phyloP scores from a whole-genome alignment of 2,329 filamentous ascomycete genomes.

The Beauveria medogensis region DNA sequence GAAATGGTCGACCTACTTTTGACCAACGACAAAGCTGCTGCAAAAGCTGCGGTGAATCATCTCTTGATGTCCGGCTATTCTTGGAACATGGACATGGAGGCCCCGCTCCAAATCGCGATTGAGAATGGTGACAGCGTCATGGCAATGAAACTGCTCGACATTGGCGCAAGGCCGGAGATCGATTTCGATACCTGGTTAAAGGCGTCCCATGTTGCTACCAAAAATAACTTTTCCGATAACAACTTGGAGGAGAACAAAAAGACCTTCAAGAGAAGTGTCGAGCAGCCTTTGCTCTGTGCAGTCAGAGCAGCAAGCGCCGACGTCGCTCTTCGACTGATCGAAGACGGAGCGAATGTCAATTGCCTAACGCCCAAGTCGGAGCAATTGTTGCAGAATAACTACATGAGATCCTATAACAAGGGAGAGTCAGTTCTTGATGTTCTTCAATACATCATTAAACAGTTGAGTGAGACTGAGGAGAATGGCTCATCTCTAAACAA shows the following conservation, averaged over 20 bases:
- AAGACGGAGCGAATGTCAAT: conserved; percentile 58
- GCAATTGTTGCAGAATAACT: conserved; percentile 26
- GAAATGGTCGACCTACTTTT: conserved; percentile 42
- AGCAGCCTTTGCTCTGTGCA: conserved; percentile 63
- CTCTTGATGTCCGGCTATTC: conserved; percentile 34
- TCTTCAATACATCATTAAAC: conserved; percentile 43
- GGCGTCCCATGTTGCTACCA: conserved; percentile 37
- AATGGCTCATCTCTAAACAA: conserved; percentile 10
- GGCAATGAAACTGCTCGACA: conserved; percentile 52
- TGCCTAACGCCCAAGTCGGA: conserved; percentile 38
- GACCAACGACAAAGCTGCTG: conserved; percentile 50
- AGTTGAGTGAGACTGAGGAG: conserved; percentile 27
- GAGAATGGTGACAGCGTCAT: conserved; percentile 41
- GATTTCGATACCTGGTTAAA: conserved; percentile 59
- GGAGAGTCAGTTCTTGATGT: conserved; percentile 52
- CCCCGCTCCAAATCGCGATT: conserved; percentile 53
- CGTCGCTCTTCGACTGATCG: conserved; percentile 50
- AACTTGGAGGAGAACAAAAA: conserved; percentile 40
- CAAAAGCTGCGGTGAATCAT: conserved; percentile 60
- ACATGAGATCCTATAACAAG: conserved; percentile 24
- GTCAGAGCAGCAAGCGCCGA: conserved; percentile 33
- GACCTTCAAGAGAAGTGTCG: conserved; percentile 36
- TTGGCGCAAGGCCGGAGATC: conserved; percentile 52
- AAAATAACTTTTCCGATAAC: conserved; percentile 22
- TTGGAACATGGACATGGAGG: conserved; percentile 30